phyloP scores from a whole-genome alignment of 768 basidiomycete species.

The Podaxis pistillaris region DNA sequence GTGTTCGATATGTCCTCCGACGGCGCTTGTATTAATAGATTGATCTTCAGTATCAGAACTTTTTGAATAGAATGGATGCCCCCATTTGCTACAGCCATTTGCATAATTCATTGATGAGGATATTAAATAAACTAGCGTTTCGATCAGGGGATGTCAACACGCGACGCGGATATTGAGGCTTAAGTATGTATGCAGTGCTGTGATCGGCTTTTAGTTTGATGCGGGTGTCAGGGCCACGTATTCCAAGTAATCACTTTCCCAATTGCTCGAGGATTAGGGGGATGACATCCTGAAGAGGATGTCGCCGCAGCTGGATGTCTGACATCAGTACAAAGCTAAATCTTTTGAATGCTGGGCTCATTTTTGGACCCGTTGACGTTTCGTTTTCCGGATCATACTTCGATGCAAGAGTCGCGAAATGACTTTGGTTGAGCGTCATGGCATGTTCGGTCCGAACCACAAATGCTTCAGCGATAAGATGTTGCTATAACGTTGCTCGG shows the following conservation, averaged over 20 bases:
- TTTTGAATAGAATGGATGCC: not conserved
- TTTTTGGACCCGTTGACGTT: too few relatives aligned
- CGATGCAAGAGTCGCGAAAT: too few relatives aligned
- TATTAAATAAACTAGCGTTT: constrained; percentile 6
- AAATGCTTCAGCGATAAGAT: too few relatives aligned
- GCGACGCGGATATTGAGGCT: constrained; percentile 3
- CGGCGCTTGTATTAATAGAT: not conserved
- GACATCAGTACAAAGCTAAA: too few relatives aligned
- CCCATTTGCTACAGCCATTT: not conserved
- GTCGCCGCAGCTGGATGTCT: not conserved
- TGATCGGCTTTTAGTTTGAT: constrained; percentile 11
- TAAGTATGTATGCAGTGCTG: not conserved
- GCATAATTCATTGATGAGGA: not conserved
- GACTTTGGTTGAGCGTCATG: too few relatives aligned
- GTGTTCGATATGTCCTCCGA: not conserved
- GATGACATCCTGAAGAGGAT: not conserved
- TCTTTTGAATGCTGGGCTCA: too few relatives aligned
- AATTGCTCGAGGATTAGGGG: not conserved
- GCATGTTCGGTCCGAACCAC: too few relatives aligned
- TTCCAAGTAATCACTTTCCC: not conserved
- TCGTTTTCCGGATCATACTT: too few relatives aligned
- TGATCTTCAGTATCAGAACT: not conserved
- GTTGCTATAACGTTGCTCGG: too few relatives aligned
- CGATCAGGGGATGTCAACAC: constrained; percentile 8
- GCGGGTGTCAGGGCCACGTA: not conserved